Evolutionary conservation across 805 yeast species (phyloP), one percentile per base, ranked within the genome.

Genomic region (Clavispora fructus): DNA sequence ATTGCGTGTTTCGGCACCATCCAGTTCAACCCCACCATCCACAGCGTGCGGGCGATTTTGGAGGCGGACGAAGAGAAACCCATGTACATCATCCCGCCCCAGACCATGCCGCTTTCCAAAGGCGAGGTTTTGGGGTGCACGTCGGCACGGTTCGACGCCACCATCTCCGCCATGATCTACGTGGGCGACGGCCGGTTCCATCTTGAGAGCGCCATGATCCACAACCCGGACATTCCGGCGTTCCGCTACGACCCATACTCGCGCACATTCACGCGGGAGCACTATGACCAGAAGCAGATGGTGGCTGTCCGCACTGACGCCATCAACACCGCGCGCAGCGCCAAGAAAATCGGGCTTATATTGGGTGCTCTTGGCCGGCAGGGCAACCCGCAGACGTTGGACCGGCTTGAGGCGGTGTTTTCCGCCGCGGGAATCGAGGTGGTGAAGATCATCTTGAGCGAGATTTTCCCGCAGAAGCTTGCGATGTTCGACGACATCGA

Each of bases 111-210:
- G 0, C 67, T 94, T 6, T 90, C 97, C 1, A 89, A 87, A 58
- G 99, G 98, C 45, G 99, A 94, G 62, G 96, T 94, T 0, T 71
- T 94, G 13, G 99, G 99, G 0, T 94, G 99, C 63, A 94, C 99
- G 0, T 89, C 97, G 1, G 92, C 96, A 25, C 71, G 87, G 49
- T 67, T 94, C 37, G 83, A 83, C 53, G 72, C 76, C 19, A 73
- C 74, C 5, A 75, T 78, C 30, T 81, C 82, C 56, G 95, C 91
- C 0, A 88, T 91, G 85, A 77, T 94, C 3, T 94, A 92, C 59
- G 74, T 94, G 19, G 99, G 99, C 30, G 99, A 94, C 65, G 99
- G 99, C 12, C 70, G 99, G 42, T 94, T 94, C 68, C 99, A 94
- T 65, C 70, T 94, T 39, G 99, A 94, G 62, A 81, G 92, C 43